Conservation (phyloP, 176 grass and related monocot species). For the Puya raimondii region DNA sequence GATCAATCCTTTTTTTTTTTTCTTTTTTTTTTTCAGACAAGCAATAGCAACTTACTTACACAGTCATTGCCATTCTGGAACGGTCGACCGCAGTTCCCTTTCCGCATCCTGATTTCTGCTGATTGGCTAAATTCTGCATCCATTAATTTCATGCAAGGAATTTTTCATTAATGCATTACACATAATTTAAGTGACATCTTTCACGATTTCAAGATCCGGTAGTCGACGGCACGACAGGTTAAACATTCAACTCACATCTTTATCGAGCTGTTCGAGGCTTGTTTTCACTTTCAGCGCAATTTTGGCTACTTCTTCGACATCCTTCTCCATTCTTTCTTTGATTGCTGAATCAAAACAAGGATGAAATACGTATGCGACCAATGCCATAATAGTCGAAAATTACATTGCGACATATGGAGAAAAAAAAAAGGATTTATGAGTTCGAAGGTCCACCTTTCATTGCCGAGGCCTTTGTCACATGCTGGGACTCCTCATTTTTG, state of each 20-base stretch:
- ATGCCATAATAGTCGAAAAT: background rate
- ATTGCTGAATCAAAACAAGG: slow-evolving; percentile 21
- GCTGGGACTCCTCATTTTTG: slow-evolving; percentile 31
- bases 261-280: slow-evolving; percentile 37
- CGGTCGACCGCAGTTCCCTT: slow-evolving; percentile 38
- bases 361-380: background rate
- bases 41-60: slow-evolving; percentile 30
- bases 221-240: background rate
- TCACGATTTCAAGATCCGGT: background rate
- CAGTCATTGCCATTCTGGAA: slow-evolving; percentile 47
- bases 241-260: slow-evolving; percentile 21
- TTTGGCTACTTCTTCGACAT: slow-evolving; percentile 37
- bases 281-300: slow-evolving; percentile 36
- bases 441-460: slow-evolving; percentile 29
- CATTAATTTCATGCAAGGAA: background rate
- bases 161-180: background rate
- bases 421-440: background rate
- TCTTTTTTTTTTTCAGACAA: background rate
- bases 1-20: background rate
- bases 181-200: background rate
- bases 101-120: slow-evolving; percentile 31
- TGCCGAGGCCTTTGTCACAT: slow-evolving; percentile 30
- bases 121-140: slow-evolving; percentile 33
- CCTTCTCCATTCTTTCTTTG: slow-evolving; percentile 42
- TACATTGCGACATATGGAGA: background rate